Conservation (phyloP, 805 yeast genomes). For the Candida dajiaensis region DNA sequence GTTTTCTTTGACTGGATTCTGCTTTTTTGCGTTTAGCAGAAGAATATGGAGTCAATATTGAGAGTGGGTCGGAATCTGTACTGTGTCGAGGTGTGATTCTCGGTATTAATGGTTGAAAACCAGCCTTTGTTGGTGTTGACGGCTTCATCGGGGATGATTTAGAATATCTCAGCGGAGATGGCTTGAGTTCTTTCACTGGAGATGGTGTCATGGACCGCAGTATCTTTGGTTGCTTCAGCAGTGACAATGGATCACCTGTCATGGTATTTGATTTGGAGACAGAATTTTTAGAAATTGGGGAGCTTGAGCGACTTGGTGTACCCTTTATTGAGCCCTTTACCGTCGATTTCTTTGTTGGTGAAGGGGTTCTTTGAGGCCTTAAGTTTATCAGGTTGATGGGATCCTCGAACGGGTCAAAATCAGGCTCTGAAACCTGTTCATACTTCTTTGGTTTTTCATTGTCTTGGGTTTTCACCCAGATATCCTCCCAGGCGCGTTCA, state of each 20-base stretch:
- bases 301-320: background rate
- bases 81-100: background rate
- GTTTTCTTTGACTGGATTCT: too few relatives aligned
- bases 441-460: background rate
- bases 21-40: background rate
- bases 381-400: conserved; percentile 3
- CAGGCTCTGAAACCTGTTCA: background rate
- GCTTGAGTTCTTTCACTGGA: background rate
- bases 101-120: background rate
- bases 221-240: background rate
- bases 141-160: background rate
- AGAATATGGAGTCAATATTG: background rate
- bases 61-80: background rate
- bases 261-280: background rate
- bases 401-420: conserved; percentile 2
- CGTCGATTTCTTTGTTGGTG: background rate
- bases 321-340: background rate
- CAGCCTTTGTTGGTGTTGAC: background rate
- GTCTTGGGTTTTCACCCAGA: conserved; percentile 16
- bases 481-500: conserved; percentile 3
- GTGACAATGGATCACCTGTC: background rate
- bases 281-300: background rate
- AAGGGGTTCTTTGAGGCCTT: background rate
- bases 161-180: background rate
- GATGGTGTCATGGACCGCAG: background rate